These are phyloP conservation scores for Citrus glauca DNA, from an alignment of 345 rosid genomes.

Conservation along the genomic window DNA sequence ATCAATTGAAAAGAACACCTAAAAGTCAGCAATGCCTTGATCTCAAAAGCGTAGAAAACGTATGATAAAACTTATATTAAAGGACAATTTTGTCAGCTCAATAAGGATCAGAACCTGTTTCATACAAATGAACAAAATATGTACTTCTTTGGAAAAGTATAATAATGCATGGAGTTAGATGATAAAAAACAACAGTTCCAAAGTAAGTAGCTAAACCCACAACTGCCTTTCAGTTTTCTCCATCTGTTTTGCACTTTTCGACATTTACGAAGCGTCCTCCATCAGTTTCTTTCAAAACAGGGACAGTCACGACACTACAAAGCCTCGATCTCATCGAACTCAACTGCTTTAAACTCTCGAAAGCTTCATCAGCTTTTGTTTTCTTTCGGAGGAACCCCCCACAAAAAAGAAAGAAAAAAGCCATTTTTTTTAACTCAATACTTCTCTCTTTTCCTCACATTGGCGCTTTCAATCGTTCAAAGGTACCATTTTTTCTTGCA, in stretches of 20 bases:
- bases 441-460: background rate
- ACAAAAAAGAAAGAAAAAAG: background rate
- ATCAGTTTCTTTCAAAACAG: background rate
- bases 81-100: no score
- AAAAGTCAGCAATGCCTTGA: no score
- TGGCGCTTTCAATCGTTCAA: slow-evolving; percentile 26
- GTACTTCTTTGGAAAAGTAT: no score
- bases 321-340: slow-evolving; percentile 15
- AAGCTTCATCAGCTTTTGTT: background rate
- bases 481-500: slow-evolving; percentile 11
- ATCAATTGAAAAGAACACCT: accelerated
- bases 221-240: background rate
- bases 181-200: background rate
- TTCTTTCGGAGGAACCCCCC: background rate
- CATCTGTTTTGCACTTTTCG: background rate
- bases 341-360: background rate
- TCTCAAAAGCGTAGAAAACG: no score
- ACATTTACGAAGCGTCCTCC: background rate
- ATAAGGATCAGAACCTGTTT: no score
- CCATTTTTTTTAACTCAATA: background rate
- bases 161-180: background rate
- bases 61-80: no score
- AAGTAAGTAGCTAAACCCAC: background rate
- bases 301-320: no score
- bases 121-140: no score